Evolutionary conservation across 768 basidiomycete species (phyloP).

Genomic region (Tylopilus subfusipes): DNA sequence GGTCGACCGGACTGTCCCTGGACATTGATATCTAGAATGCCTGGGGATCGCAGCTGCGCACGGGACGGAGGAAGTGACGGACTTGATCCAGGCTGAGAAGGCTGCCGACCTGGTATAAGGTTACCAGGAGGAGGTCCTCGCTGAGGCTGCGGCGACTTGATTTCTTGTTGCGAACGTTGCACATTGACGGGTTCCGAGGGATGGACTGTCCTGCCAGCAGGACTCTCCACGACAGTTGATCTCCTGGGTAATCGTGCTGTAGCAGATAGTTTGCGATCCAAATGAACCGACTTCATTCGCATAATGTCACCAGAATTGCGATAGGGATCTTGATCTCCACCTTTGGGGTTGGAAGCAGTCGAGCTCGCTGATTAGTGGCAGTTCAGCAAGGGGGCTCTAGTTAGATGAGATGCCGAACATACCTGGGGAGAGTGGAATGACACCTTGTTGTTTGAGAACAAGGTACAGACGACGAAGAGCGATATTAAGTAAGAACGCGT

Average conservation of each 20-base stretch:
- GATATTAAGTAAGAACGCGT: constrained; percentile 94
- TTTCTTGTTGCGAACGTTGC: constrained; percentile 45
- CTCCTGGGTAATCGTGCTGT: constrained; percentile 90
- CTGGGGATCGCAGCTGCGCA: constrained; percentile 39
- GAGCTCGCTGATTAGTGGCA: constrained; percentile 22
- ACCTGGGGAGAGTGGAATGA: constrained; percentile 82
- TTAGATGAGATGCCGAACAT: constrained; percentile 19
- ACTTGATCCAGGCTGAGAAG: constrained; percentile 30
- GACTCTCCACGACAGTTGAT: constrained; percentile 94
- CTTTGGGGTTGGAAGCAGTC: constrained; percentile 33
- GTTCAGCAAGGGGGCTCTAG: constrained; percentile 9
- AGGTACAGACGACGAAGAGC: constrained; percentile 89
- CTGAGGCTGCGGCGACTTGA: constrained; percentile 38
- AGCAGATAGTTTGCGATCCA: constrained; percentile 93
- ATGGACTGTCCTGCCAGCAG: constrained; percentile 81
- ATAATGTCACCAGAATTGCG: constrained; percentile 88
- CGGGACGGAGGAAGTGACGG: constrained; percentile 34
- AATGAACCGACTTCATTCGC: constrained; percentile 89
- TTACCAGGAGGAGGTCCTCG: constrained; percentile 37
- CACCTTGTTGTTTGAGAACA: constrained; percentile 82
- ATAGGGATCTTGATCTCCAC: constrained; percentile 66
- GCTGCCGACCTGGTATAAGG: constrained; percentile 35
- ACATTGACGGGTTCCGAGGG: constrained; percentile 54
- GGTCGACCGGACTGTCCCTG: constrained; percentile 56
- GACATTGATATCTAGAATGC: constrained; percentile 34